Base-by-base conservation (phyloP, 1,284 basidiomycete genomes). In the Cronartium quercuum region DNA sequence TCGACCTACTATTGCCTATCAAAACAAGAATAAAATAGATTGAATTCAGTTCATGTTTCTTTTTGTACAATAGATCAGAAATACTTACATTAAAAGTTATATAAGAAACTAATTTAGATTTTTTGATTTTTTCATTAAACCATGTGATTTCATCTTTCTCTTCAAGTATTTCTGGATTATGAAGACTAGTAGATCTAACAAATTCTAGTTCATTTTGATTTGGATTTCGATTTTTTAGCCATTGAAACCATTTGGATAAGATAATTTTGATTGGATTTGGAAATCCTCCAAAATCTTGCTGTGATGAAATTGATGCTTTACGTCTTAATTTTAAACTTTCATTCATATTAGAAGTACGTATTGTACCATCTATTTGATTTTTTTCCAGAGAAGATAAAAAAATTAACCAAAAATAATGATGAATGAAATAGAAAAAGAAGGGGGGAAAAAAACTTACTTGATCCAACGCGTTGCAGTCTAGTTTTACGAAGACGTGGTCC, bases 211-310 rank as follows among this genome's bases (percentile, higher is more conserved):
- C 92, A 80, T 61, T 83, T 85, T 21, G 83, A 83, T 40, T 86
- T 82, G 13, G 88, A 74, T 0, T 84, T 79, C 0, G 91, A 91
- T 29, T 61, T 68, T n/a, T 69, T 60, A 40, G 9, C 60, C 10
- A 42, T 71, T 62, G 42, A 68, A 35, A 57, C 51, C 37, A 15
- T 44, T 12, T 21, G 64, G 62, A 73, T 90, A 88, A 64, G 89
- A 79, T 55, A 24, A 94, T 81, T 68, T 86, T 83, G 76, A 88
- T 83, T 0, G 92, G 91, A 79, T 89, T 91, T 0, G 94, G 93
- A 82, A 96, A 98, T 0, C 93, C 94, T 60, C 94, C 94, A 78
- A 91, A 92, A 4, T 85, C 85, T 9, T 81, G 78, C 76, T 84
- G 81, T 37, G 81, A 79, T 0, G 83, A 83, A 0, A 83, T 80